Conservation (phyloP, 768 basidiomycete genomes). For the Mycena vitilis region DNA sequence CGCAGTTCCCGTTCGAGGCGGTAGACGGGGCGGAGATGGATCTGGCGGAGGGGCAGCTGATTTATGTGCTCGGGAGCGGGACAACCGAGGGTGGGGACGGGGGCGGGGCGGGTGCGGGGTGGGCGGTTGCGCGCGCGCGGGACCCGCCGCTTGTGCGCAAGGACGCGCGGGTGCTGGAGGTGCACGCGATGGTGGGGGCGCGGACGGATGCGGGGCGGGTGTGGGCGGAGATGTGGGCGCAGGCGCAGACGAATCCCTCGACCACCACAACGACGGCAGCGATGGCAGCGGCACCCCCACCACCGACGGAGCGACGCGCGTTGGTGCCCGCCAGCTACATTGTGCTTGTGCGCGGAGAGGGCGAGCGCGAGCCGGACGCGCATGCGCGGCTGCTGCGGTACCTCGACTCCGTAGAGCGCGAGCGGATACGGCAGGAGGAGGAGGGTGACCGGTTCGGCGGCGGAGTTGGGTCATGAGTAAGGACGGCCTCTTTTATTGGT, state of each 20-base stretch:
- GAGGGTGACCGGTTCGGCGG: background rate
- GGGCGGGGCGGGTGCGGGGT: conserved; percentile 14
- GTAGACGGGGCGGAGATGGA: conserved; percentile 88
- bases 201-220: conserved; percentile 25
- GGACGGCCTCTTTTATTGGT: no score
- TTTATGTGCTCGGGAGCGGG: conserved; percentile 75
- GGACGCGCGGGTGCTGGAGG: conserved; percentile 17
- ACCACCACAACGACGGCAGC: background rate
- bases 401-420: conserved; percentile 26
- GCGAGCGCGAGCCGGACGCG: conserved; percentile 32
- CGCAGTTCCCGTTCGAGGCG: conserved; percentile 81
- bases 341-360: conserved; percentile 32
- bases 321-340: conserved; percentile 35
- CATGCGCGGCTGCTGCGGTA: conserved; percentile 23
- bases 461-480: no score
- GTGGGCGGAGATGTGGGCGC: conserved; percentile 31
- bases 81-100: conserved; percentile 6
- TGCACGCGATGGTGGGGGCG: conserved; percentile 19
- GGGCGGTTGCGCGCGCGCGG: conserved; percentile 29
- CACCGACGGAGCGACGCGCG: conserved; percentile 18
- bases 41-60: conserved; percentile 80
- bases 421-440: conserved; percentile 22
- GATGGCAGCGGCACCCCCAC: background rate
- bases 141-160: conserved; percentile 22
- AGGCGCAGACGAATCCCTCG: background rate